These are phyloP conservation scores for Lentinula novae-zelandiae DNA, from an alignment of 1,284 basidiomycete genomes.

Conservation along the genomic window DNA sequence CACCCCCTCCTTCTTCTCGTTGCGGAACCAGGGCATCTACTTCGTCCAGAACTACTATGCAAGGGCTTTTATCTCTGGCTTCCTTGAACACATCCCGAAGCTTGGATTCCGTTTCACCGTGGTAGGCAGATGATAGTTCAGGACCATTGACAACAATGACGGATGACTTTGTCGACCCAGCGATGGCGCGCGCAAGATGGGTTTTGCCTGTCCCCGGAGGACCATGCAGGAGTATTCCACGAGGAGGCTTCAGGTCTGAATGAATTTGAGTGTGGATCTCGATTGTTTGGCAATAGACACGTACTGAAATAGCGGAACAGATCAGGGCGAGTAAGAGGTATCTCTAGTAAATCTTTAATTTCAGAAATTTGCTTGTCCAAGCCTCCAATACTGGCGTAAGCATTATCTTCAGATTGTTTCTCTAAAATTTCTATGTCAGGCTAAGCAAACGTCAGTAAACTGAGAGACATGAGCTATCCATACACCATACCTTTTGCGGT, in stretches of 20 bases:
- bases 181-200: conserved; percentile 86
- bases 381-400: conserved; percentile 82
- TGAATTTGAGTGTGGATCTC: conserved; percentile 10
- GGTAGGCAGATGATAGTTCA: conserved; percentile 91
- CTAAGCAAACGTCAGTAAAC: conserved; percentile 23
- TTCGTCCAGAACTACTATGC: conserved; percentile 94
- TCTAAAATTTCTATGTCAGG: conserved; percentile 41
- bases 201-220: conserved; percentile 96
- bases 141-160: conserved; percentile 92
- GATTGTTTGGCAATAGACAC: conserved; percentile 20
- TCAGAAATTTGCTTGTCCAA: conserved; percentile 85
- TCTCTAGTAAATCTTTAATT: conserved; percentile 92
- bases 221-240: conserved; percentile 87
- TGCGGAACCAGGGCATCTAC: conserved; percentile 93
- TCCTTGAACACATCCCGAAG: conserved; percentile 88
- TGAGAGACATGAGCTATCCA: background rate
- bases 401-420: conserved; percentile 39
- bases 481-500: background rate
- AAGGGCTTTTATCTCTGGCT: conserved; percentile 79
- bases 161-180: conserved; percentile 74
- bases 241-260: conserved; percentile 81
- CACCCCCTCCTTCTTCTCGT: conserved; percentile 84
- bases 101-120: conserved; percentile 93
- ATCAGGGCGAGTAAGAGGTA: conserved; percentile 88
- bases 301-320: conserved; percentile 86